phyloP scores from a whole-genome alignment of 108 stramenopile genomes.

The Cylindrotheca fusiformis region DNA sequence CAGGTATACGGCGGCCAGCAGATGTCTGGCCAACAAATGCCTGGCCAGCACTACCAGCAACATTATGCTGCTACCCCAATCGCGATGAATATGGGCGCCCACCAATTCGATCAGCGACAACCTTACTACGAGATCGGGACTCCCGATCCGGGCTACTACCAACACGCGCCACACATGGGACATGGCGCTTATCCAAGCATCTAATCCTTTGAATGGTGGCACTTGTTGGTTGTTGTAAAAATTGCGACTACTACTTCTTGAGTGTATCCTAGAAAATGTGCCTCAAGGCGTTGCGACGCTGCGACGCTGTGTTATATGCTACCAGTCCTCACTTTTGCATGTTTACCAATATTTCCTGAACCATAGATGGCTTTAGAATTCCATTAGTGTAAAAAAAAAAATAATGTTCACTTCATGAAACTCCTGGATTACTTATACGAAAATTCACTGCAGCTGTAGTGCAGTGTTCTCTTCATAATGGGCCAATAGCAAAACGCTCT shows the following conservation, averaged over 20 bases:
- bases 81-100: constrained; percentile 15
- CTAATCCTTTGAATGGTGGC: neutral
- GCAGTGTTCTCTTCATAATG: constrained; percentile 41
- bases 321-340: neutral
- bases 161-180: constrained; percentile 29
- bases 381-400: neutral
- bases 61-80: constrained; percentile 16
- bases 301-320: neutral
- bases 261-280: constrained; percentile 14
- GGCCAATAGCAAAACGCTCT: constrained; percentile 64
- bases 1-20: constrained; percentile 27
- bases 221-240: constrained; percentile 4
- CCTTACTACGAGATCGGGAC: constrained; percentile 30
- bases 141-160: constrained; percentile 27
- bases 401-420: neutral
- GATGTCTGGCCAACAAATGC: constrained; percentile 9
- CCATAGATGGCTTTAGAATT: constrained; percentile 1
- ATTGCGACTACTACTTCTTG: neutral
- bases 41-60: constrained; percentile 15
- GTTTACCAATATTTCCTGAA: neutral
- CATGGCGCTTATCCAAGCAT: constrained; percentile 31
- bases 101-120: constrained; percentile 32
- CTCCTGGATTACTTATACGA: no score
- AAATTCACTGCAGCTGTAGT: no score
- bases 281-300: neutral